Base-by-base conservation (phyloP, 1,284 basidiomycete species). In the Tranzscheliella williamsii region DNA sequence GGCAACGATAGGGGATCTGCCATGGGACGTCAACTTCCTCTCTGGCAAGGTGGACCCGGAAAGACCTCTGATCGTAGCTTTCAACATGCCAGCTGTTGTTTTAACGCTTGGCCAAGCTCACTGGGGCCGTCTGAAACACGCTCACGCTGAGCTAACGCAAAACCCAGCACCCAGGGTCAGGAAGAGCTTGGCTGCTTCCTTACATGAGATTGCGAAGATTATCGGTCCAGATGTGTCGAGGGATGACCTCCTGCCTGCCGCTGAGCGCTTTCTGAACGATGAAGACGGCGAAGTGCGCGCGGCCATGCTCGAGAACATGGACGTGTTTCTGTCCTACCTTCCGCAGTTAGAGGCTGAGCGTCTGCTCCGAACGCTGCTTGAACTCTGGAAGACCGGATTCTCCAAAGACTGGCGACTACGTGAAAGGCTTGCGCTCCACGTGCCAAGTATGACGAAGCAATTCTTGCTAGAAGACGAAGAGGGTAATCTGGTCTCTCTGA, bases 51-150 rank as follows among this genome's bases (percentile, higher is more conserved):
- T 49, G 9, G 84, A 85, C 57, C 84, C 86, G 1, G 86, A 89
- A 45, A 85, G 91, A 32, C 86, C 90, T 9, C 81, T 93, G 15
- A 87, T 95, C 23, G 89, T 90, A 65, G 91, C 91, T 7, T 97
- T 93, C 82, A 97, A 96, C 78, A 87, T 90, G 70, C 94, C 93
- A 16, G 93, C 93, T 11, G 90, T 97, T 2, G 85, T 86, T 11
- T 82, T 93, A 7, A 91, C 92, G 1, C 81, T 96, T 15, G 93
- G 93, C 5, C 43, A 55, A 2, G 79, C 81, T 5, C 84, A 88
- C 34, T 98, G 93, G 93, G 70, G 77, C n/a, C 84, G 87, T 53
- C 80, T 98, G 12, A 85, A 87, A 22, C 81, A 82, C 5, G 80
- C 85, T 32, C 92, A 95, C 79, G 74, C 83, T 18, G 81, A 83